phyloP scores from a whole-genome alignment of 2,329 filamentous ascomycete species.

The Thelonectria discophora region DNA sequence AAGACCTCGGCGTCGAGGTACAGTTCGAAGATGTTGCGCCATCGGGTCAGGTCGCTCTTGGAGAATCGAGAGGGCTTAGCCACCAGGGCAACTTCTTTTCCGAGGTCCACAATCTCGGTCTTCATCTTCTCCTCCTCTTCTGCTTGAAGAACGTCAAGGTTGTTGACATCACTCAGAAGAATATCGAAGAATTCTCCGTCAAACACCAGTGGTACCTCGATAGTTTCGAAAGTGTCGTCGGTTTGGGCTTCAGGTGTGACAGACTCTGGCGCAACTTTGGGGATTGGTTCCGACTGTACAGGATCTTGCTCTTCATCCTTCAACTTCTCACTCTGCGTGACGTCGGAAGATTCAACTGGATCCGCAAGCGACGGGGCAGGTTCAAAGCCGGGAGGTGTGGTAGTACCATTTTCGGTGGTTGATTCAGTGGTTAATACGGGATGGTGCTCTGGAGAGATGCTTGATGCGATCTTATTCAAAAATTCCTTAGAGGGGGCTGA shows the following conservation, averaged over 20 bases:
- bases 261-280: not conserved
- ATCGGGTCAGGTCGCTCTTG: conserved; percentile 74
- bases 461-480: conserved; percentile 67
- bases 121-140: conserved; percentile 72
- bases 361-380: not conserved
- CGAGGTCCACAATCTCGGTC: conserved; percentile 69
- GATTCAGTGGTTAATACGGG: not conserved
- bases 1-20: conserved; percentile 85
- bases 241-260: not conserved
- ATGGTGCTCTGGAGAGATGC: conserved; percentile 44
- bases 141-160: conserved; percentile 73
- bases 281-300: too few species aligned
- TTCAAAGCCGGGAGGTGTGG: conserved; percentile 20
- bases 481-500: conserved; percentile 71
- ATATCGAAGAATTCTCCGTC: conserved; percentile 83
- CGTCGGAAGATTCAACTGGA: not conserved
- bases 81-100: conserved; percentile 69
- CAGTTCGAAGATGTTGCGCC: conserved; percentile 83
- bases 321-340: not conserved
- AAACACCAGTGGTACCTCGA: conserved; percentile 81
- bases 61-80: conserved; percentile 70
- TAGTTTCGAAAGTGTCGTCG: conserved; percentile 43
- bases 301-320: not conserved
- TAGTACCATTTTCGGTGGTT: conserved; percentile 5
- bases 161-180: conserved; percentile 74